Percentiles rank a stretch among this genome's conserved stretches.
These are phyloP conservation scores for Euphorbia celastroides DNA, from an alignment of 441 rosid species.

Conservation along the genomic window DNA sequence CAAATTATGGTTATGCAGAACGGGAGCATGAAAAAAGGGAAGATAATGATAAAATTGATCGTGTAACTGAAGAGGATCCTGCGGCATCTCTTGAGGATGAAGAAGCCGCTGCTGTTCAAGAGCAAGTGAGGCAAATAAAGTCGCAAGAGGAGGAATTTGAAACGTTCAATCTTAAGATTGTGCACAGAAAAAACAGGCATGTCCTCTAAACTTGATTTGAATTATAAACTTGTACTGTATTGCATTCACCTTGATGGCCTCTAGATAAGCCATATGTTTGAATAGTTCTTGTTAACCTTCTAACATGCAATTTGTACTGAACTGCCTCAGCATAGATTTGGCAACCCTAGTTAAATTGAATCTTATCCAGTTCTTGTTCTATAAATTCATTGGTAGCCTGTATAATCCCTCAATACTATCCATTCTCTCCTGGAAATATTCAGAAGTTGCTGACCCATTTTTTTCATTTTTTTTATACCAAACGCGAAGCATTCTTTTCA, in stretches of 20 bases:
- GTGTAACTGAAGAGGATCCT: slow-evolving; percentile 56
- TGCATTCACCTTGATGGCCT: slow-evolving; percentile 1
- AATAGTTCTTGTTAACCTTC: neutral
- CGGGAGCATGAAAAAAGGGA: slow-evolving; percentile 48
- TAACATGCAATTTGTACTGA: neutral
- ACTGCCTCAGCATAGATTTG: neutral
- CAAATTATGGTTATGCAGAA: slow-evolving; percentile 54
- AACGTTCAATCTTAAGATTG: slow-evolving; percentile 90
- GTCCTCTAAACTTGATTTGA: slow-evolving; percentile 17
- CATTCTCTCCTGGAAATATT: neutral
- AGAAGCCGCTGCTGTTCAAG: slow-evolving; percentile 92
- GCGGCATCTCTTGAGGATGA: slow-evolving; percentile 75
- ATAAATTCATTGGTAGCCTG: neutral
- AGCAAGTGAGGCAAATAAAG: slow-evolving; percentile 94
- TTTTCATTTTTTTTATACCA: slow-evolving; percentile 3
- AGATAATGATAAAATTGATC: slow-evolving; percentile 46
- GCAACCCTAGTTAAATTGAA: neutral
- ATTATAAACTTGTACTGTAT: neutral
- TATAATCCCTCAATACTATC: neutral
- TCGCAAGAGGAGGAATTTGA: slow-evolving; percentile 97
- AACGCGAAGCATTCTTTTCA: neutral
- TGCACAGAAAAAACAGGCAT: slow-evolving; percentile 96
- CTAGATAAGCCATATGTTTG: neutral
- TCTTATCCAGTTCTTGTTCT: neutral
- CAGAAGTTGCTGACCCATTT: neutral